Evolutionary conservation across 805 yeast species (phyloP).

Genomic region (Danielia reshetovae): DNA sequence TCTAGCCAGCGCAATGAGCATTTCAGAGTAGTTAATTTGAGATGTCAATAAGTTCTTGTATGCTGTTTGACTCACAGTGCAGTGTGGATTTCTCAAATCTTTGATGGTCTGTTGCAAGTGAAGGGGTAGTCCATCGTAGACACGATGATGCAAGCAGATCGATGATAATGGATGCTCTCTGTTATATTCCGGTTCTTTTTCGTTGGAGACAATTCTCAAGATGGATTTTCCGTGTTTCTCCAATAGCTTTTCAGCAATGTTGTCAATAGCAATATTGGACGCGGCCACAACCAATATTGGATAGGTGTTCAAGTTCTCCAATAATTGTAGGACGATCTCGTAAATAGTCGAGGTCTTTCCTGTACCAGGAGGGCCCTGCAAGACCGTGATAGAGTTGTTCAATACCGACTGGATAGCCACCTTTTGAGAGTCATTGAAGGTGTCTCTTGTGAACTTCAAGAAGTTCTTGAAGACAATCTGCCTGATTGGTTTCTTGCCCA

Average conservation of each 20-base stretch:
- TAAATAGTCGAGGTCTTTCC: conserved; percentile 43
- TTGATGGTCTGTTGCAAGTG: conserved; percentile 39
- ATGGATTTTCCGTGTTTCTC: conserved; percentile 47
- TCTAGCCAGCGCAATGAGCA: conserved; percentile 44
- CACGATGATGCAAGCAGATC: conserved; percentile 62
- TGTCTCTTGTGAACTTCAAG: conserved; percentile 45
- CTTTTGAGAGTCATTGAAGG: conserved; percentile 57
- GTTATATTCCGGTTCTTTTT: conserved; percentile 60
- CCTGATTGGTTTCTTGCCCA: conserved; percentile 52
- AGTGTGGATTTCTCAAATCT: conserved; percentile 34
- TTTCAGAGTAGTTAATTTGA: conserved; percentile 42
- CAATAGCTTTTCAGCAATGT: conserved; percentile 66
- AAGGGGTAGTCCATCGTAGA: conserved; percentile 46
- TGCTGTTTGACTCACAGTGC: conserved; percentile 28
- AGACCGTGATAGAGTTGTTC: conserved; percentile 46
- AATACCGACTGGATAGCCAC: conserved; percentile 48
- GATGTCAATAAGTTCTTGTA: conserved; percentile 48
- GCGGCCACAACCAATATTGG: conserved; percentile 75
- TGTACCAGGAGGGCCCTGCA: conserved; percentile 44
- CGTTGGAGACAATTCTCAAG: conserved; percentile 54
- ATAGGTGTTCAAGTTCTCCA: conserved; percentile 50
- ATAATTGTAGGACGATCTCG: conserved; percentile 47
- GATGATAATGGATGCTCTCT: conserved; percentile 52
- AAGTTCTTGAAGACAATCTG: conserved; percentile 56
- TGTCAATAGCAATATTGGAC: conserved; percentile 71